A percentile compares a stretch with the other conserved stretches of the same genome.
phyloP scores from a whole-genome alignment of 192 early-diverging fungal species.

The Allomyces macrogynus region DNA sequence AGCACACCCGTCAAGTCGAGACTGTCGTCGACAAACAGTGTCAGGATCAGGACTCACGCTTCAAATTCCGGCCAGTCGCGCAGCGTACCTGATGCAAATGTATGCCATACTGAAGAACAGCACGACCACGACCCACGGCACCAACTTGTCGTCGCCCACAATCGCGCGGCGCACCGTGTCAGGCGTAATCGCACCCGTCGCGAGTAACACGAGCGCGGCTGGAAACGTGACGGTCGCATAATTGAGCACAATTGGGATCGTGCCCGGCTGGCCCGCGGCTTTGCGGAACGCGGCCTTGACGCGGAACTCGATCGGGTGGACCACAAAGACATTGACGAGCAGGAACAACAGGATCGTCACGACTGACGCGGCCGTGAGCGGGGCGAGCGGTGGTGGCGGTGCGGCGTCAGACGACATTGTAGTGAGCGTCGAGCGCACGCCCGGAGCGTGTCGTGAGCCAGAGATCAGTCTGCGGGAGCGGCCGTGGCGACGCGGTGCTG shows the following conservation, averaged over 20 bases:
- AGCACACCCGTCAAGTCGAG: constrained; percentile 64
- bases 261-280: neutral
- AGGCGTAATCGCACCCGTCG: constrained; percentile 26
- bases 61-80: no score
- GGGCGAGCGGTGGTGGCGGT: no score
- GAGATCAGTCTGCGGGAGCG: no score
- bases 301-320: constrained; percentile 34
- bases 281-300: neutral
- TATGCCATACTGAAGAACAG: constrained; percentile 67
- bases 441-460: no score
- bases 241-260: constrained; percentile 24
- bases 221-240: constrained; percentile 50
- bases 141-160: constrained; percentile 32
- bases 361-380: no score
- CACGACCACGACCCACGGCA: constrained; percentile 65
- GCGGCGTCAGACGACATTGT: no score
- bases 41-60: no score
- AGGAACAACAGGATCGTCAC: constrained; percentile 17
- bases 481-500: no score
- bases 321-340: constrained; percentile 33
- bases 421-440: no score
- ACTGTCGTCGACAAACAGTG: no score
- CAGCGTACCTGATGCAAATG: constrained; percentile 42
- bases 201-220: constrained; percentile 45
- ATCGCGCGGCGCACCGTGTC: constrained; percentile 31